Evolutionary conservation across 805 yeast genomes (phyloP).

Genomic region (Suhomyces sp.): DNA sequence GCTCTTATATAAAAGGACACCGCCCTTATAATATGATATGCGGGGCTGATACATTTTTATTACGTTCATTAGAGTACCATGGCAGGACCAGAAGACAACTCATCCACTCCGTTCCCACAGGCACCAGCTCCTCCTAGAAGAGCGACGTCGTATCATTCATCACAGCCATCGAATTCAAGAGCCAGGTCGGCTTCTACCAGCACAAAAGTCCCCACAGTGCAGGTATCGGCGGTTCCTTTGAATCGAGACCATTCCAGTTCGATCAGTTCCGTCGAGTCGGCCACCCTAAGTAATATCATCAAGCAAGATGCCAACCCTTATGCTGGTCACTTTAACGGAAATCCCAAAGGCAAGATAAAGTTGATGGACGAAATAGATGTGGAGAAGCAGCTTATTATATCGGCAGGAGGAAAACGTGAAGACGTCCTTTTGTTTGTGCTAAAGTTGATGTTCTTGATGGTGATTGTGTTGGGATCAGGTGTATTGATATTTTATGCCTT

Average conservation of each 20-base stretch:
- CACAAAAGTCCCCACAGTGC: slow-evolving; percentile 1
- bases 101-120: not conserved
- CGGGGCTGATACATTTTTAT: not conserved
- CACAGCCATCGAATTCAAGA: slow-evolving; percentile 5
- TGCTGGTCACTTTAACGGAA: not conserved
- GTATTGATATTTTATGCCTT: slow-evolving; percentile 37
- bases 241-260: slow-evolving; percentile 23
- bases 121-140: slow-evolving; percentile 1
- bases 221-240: slow-evolving; percentile 1
- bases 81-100: not conserved
- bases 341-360: slow-evolving; percentile 19
- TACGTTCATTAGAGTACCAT: not conserved
- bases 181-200: slow-evolving; percentile 11
- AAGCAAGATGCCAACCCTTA: slow-evolving; percentile 10
- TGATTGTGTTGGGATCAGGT: slow-evolving; percentile 31
- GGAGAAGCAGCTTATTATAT: slow-evolving; percentile 34
- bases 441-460: slow-evolving; percentile 27
- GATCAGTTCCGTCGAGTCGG: slow-evolving; percentile 17
- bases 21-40: not conserved
- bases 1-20: not conserved
- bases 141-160: not conserved
- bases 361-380: slow-evolving; percentile 30
- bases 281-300: slow-evolving; percentile 9
- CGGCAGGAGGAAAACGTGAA: slow-evolving; percentile 38
- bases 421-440: slow-evolving; percentile 30